Conservation (phyloP, 148 eudicot species). For the Gaultheria prostrata region DNA sequence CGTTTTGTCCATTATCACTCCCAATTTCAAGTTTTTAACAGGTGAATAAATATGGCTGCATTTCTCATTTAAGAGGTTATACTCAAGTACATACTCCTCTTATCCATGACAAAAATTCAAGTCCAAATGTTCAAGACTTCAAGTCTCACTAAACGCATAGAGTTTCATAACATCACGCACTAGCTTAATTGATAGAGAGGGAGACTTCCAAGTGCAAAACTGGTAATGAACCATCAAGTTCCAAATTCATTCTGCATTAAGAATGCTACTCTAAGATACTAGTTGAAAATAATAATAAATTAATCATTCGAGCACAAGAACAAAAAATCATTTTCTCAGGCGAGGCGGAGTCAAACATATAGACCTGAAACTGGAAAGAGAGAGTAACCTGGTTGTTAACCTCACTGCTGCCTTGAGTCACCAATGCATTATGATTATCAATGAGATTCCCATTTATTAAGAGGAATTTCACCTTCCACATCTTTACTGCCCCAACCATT, state of each 20-base stretch:
- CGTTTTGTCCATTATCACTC: neutral
- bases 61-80: neutral
- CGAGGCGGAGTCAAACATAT: slow-evolving; percentile 69
- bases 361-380: slow-evolving; percentile 80
- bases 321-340: slow-evolving; percentile 57
- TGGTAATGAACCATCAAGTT: neutral
- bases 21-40: neutral
- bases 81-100: neutral
- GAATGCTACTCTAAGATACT: neutral
- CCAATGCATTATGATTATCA: slow-evolving; percentile 41
- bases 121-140: neutral
- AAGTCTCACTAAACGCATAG: slow-evolving; percentile 2
- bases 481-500: slow-evolving; percentile 36
- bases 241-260: neutral
- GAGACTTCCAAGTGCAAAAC: neutral
- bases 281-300: neutral
- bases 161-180: neutral
- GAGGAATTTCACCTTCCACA: slow-evolving; percentile 50
- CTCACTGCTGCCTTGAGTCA: slow-evolving; percentile 29
- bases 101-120: neutral
- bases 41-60: neutral
- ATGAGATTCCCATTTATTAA: slow-evolving; percentile 41
- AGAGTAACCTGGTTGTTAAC: slow-evolving; percentile 72
- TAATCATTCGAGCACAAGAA: neutral
- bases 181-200: neutral